A percentile compares a stretch with the other conserved stretches of the same genome.
Evolutionary conservation across 2,329 filamentous ascomycete genomes (phyloP).

Genomic region (Phyllosticta citribraziliensis): DNA sequence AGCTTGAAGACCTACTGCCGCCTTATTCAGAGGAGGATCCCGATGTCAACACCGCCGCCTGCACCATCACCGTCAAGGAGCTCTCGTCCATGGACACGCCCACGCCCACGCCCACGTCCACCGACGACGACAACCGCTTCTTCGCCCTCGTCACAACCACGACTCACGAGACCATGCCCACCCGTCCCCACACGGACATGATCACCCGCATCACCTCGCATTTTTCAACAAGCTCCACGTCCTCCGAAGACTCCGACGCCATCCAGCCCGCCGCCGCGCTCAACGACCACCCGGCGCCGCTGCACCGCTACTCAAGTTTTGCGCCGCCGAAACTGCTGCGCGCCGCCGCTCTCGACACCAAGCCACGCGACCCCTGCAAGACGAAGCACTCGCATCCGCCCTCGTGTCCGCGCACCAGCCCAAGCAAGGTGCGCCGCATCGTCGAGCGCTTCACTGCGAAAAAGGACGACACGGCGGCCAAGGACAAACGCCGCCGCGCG

Average conservation of each 20-base stretch:
- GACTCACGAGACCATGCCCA: neutral
- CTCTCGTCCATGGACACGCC: conserved; percentile 8
- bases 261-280: neutral
- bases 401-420: neutral
- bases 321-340: neutral
- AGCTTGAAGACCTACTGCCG: conserved; percentile 2
- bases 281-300: neutral
- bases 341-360: neutral
- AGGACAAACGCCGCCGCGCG: neutral
- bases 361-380: neutral
- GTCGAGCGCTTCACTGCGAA: neutral
- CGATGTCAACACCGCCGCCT: conserved; percentile 6
- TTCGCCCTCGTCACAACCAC: neutral
- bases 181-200: neutral
- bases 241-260: neutral
- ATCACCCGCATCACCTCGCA: neutral
- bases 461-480: neutral
- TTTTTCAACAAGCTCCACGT: neutral
- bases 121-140: conserved; percentile 2
- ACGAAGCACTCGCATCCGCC: neutral
- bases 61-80: conserved; percentile 10
- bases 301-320: neutral
- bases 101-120: neutral
- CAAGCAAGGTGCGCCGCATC: neutral
- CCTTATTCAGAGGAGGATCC: conserved; percentile 4